phyloP scores from a whole-genome alignment of 2,329 filamentous ascomycete genomes.

The Scedosporium apiospermum region DNA sequence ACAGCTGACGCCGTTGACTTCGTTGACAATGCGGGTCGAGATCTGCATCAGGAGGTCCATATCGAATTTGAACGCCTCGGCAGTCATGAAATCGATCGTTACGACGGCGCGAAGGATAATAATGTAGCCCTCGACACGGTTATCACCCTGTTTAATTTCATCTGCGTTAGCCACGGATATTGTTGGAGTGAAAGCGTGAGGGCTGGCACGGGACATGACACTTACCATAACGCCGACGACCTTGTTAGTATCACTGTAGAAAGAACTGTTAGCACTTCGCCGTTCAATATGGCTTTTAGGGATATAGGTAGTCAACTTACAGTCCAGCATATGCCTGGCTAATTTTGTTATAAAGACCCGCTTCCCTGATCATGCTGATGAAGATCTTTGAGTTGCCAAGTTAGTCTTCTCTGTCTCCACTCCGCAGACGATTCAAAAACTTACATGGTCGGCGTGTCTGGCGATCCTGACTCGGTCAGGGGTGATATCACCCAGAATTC shows the following conservation, averaged over 20 bases:
- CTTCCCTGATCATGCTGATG: conserved; percentile 63
- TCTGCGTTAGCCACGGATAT: neutral
- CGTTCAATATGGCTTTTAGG: neutral
- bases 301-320: neutral
- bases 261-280: neutral
- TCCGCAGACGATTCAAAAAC: neutral
- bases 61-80: conserved; percentile 58
- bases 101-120: conserved; percentile 31
- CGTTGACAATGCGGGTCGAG: conserved; percentile 55
- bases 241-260: conserved; percentile 8
- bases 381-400: conserved; percentile 42
- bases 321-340: conserved; percentile 12
- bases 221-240: conserved; percentile 12
- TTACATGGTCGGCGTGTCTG: conserved; percentile 55
- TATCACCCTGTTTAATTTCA: conserved; percentile 46
- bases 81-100: conserved; percentile 54
- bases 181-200: neutral
- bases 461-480: conserved; percentile 69
- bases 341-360: conserved; percentile 59
- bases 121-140: conserved; percentile 43
- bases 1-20: conserved; percentile 59
- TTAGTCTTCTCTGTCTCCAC: neutral
- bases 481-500: conserved; percentile 79
- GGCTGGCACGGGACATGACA: neutral
- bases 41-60: conserved; percentile 57